These are phyloP conservation scores for Clarkia xantiana DNA, from an alignment of 345 rosid species.

Conservation along the genomic window DNA sequence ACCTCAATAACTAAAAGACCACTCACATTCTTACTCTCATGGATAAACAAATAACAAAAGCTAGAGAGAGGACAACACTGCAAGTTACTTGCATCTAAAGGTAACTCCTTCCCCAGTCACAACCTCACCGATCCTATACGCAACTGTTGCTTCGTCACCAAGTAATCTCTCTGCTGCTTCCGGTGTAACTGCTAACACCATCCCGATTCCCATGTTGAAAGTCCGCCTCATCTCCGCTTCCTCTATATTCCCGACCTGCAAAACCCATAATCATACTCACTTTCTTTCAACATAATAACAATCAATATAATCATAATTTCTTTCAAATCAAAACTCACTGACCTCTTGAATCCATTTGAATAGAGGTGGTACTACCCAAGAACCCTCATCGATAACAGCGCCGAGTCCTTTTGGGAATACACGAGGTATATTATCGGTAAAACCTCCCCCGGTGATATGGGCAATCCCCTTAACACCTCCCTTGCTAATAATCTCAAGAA, in stretches of 20 bases:
- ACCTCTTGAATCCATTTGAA: constrained; percentile 96
- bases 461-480: constrained; percentile 92
- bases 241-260: constrained; percentile 64
- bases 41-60: too few species aligned
- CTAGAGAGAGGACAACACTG: too few species aligned
- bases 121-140: constrained; percentile 66
- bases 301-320: background rate
- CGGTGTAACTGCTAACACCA: constrained; percentile 57
- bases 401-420: constrained; percentile 78
- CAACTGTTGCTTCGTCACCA: constrained; percentile 26
- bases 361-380: constrained; percentile 61
- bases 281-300: background rate
- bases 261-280: background rate
- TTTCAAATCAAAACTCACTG: background rate
- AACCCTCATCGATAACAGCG: constrained; percentile 40
- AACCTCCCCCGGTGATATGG: constrained; percentile 88
- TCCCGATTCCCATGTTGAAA: constrained; percentile 86
- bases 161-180: constrained; percentile 52
- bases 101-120: constrained; percentile 50
- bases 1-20: too few species aligned
- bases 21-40: too few species aligned
- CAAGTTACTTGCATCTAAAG: constrained; percentile 24
- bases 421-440: constrained; percentile 80
- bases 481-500: constrained; percentile 54
- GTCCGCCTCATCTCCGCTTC: constrained; percentile 81